A percentile compares a stretch with the other conserved stretches of the same genome.
phyloP scores from a whole-genome alignment of 1,284 basidiomycete genomes.

The Apiotrichum siamense region DNA sequence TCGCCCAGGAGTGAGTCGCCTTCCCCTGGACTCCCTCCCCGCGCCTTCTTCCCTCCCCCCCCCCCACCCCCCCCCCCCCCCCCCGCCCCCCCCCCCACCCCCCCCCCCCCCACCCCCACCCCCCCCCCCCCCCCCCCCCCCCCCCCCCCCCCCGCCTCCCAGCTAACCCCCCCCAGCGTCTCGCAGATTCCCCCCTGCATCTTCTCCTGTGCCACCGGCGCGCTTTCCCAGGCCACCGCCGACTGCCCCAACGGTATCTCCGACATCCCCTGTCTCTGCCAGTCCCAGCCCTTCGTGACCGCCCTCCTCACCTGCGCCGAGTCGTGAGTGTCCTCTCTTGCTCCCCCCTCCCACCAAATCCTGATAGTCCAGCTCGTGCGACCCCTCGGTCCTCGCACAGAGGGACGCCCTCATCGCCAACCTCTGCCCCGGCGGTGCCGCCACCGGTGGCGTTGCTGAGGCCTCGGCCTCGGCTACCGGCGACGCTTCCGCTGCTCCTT shows the following conservation, averaged over 20 bases:
- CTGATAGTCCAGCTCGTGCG: neutral
- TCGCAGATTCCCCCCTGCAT: constrained; percentile 23
- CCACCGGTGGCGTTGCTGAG: neutral
- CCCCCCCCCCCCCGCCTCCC: neutral
- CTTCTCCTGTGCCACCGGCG: constrained; percentile 20
- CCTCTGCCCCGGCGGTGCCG: neutral
- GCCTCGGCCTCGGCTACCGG: neutral
- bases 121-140: neutral
- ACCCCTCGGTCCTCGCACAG: neutral
- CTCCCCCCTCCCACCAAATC: neutral
- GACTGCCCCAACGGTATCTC: constrained; percentile 24
- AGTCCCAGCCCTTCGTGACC: constrained; percentile 31
- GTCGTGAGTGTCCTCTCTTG: constrained; percentile 17
- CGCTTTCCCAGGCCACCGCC: constrained; percentile 10
- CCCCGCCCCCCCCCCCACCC: no score
- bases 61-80: no score
- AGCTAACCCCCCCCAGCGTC: neutral
- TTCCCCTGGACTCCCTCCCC: neutral
- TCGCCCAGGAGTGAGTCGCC: constrained; percentile 3
- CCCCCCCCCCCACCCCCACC: no score
- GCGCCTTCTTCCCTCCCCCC: neutral
- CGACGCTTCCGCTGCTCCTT: neutral
- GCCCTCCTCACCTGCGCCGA: constrained; percentile 29
- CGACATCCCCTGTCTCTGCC: constrained; percentile 39
- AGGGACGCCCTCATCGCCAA: neutral